A percentile compares a stretch with the other conserved stretches of the same genome.
phyloP scores from a whole-genome alignment of 2,329 filamentous ascomycete genomes.

The Cephalotrichum gorgonifer region DNA sequence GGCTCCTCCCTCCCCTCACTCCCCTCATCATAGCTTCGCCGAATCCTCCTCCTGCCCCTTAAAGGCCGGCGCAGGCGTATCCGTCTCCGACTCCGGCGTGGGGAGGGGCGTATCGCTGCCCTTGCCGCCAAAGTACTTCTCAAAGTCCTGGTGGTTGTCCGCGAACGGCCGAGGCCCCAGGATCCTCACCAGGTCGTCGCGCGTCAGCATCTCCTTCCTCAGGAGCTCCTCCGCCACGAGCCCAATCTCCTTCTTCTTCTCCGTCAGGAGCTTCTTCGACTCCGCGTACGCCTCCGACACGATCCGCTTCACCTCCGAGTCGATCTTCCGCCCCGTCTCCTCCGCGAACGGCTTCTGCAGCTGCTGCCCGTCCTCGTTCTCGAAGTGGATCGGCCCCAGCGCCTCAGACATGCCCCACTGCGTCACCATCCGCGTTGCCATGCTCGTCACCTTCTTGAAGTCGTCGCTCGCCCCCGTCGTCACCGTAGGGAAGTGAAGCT shows the following conservation, averaged over 20 bases:
- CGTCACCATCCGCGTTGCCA: slow-evolving; percentile 98
- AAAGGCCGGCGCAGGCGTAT: slow-evolving; percentile 9
- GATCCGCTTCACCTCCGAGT: slow-evolving; percentile 81
- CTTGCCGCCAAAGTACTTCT: slow-evolving; percentile 78
- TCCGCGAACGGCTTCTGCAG: slow-evolving; percentile 95
- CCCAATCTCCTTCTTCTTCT: slow-evolving; percentile 82
- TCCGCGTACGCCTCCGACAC: slow-evolving; percentile 87
- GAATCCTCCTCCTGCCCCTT: slow-evolving; percentile 1
- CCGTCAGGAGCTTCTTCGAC: slow-evolving; percentile 71
- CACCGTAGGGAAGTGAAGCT: slow-evolving; percentile 92
- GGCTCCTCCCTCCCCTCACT: neutral
- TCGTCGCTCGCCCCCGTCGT: slow-evolving; percentile 93
- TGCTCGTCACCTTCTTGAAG: slow-evolving; percentile 94
- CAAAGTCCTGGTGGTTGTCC: slow-evolving; percentile 75
- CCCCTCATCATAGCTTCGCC: neutral
- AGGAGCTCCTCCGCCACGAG: slow-evolving; percentile 89
- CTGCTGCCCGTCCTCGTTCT: slow-evolving; percentile 69
- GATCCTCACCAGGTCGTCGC: slow-evolving; percentile 86
- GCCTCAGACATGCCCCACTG: slow-evolving; percentile 97
- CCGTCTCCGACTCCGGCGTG: slow-evolving; percentile 31
- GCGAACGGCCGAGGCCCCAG: slow-evolving; percentile 77
- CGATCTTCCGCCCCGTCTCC: slow-evolving; percentile 84
- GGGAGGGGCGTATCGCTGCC: slow-evolving; percentile 41
- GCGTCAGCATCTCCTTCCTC: slow-evolving; percentile 78
- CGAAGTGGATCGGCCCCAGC: slow-evolving; percentile 86